phyloP scores from a whole-genome alignment of 2,329 filamentous ascomycete genomes.

The Ascomycota sp. region DNA sequence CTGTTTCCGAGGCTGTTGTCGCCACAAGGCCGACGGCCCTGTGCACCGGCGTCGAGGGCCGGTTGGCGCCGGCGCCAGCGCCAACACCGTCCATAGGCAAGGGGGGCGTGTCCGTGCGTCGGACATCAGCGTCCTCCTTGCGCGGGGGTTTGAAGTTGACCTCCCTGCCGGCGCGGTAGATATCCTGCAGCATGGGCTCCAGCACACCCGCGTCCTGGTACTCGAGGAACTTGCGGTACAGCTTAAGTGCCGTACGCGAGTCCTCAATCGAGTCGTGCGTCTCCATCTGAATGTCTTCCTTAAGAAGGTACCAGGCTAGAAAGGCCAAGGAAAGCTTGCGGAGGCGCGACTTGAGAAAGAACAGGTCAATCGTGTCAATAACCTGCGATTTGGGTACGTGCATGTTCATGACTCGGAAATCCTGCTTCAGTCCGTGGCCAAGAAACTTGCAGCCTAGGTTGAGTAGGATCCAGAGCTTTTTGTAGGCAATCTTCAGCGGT shows the following conservation, averaged over 20 bases:
- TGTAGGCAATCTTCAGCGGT: conserved; percentile 79
- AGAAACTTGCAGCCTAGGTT: conserved; percentile 90
- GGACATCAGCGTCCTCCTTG: conserved; percentile 21
- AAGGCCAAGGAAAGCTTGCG: conserved; percentile 85
- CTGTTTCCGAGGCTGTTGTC: conserved; percentile 9
- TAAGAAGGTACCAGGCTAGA: conserved; percentile 74
- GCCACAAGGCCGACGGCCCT: conserved; percentile 15
- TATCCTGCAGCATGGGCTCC: conserved; percentile 66
- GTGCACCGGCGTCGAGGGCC: conserved; percentile 25
- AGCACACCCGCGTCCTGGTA: conserved; percentile 72
- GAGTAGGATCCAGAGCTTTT: conserved; percentile 90
- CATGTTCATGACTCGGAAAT: conserved; percentile 97
- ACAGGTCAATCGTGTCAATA: conserved; percentile 84
- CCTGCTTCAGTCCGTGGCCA: conserved; percentile 80
- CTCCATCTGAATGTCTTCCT: conserved; percentile 82
- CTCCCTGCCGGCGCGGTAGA: conserved; percentile 40
- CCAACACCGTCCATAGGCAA: conserved; percentile 16
- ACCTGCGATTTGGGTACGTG: conserved; percentile 79
- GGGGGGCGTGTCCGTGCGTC: conserved; percentile 34
- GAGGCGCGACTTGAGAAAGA: conserved; percentile 60
- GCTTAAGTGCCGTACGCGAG: conserved; percentile 68
- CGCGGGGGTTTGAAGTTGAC: conserved; percentile 30
- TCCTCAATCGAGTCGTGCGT: conserved; percentile 94
- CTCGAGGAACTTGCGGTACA: conserved; percentile 80
- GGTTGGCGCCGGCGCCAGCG: conserved; percentile 3